phyloP scores from a whole-genome alignment of 169 alveolate genomes.

The Babesia bovis region DNA sequence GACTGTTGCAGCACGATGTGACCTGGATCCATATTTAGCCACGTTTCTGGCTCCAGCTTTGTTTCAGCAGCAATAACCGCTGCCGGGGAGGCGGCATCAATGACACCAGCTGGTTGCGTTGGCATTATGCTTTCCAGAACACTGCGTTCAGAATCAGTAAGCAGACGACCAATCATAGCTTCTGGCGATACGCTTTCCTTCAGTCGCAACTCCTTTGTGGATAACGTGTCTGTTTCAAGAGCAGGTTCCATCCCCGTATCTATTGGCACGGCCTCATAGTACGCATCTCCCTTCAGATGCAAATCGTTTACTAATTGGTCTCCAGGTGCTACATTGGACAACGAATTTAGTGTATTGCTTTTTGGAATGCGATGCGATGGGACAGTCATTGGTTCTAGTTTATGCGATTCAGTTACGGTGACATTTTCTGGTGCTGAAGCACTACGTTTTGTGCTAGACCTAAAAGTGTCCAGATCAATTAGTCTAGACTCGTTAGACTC shows the following conservation, averaged over 20 bases:
- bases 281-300: slow-evolving; percentile 50
- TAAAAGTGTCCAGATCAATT: slow-evolving; percentile 12
- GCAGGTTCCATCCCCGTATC: too few species aligned
- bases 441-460: background rate
- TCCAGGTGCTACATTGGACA: background rate
- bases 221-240: background rate
- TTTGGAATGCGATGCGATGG: background rate
- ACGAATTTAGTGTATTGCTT: background rate
- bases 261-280: slow-evolving; percentile 28
- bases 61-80: slow-evolving; percentile 60
- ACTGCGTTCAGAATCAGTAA: slow-evolving; percentile 5
- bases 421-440: background rate
- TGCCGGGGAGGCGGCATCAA: slow-evolving; percentile 65
- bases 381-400: background rate
- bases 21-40: slow-evolving; percentile 67
- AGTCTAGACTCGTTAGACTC: slow-evolving; percentile 29
- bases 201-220: slow-evolving; percentile 14
- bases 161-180: background rate
- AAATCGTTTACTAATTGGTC: slow-evolving; percentile 38
- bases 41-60: slow-evolving; percentile 64
- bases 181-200: slow-evolving; percentile 34
- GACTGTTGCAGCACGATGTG: slow-evolving; percentile 59
- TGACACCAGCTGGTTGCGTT: slow-evolving; percentile 6
- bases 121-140: slow-evolving; percentile 22
- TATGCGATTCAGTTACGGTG: background rate